Percentiles rank a stretch among this genome's conserved stretches.
Evolutionary conservation across 306 rosid species (phyloP).

Genomic region (Purshia tridentata): DNA sequence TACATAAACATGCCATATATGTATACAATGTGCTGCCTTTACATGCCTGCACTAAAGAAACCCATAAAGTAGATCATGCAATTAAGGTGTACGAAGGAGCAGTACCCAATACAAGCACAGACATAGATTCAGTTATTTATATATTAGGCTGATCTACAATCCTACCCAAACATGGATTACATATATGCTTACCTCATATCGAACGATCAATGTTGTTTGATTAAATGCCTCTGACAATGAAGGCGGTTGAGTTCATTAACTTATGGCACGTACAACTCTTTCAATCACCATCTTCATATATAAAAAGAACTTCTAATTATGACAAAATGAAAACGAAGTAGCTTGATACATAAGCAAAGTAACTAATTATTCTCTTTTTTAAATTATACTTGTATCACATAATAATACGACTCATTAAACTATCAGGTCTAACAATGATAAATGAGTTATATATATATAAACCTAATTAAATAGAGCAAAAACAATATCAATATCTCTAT

Average conservation of each 20-base stretch:
- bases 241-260: neutral
- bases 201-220: neutral
- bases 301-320: no score
- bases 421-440: no score
- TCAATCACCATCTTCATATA: neutral
- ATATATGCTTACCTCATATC: slow-evolving; percentile 7
- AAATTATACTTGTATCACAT: no score
- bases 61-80: neutral
- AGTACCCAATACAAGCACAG: neutral
- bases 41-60: neutral
- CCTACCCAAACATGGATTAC: neutral
- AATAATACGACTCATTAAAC: no score
- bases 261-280: neutral
- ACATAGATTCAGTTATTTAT: neutral
- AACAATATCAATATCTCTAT: neutral
- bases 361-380: no score
- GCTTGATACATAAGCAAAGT: no score
- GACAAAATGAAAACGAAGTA: no score
- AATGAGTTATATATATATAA: no score
- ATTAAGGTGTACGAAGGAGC: neutral
- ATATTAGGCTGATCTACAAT: neutral
- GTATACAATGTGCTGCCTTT: neutral
- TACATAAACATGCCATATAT: no score
- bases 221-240: neutral
- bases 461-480: no score